Base-by-base conservation (phyloP, 1,139 yeast species). In the Nadsonia commutata region DNA sequence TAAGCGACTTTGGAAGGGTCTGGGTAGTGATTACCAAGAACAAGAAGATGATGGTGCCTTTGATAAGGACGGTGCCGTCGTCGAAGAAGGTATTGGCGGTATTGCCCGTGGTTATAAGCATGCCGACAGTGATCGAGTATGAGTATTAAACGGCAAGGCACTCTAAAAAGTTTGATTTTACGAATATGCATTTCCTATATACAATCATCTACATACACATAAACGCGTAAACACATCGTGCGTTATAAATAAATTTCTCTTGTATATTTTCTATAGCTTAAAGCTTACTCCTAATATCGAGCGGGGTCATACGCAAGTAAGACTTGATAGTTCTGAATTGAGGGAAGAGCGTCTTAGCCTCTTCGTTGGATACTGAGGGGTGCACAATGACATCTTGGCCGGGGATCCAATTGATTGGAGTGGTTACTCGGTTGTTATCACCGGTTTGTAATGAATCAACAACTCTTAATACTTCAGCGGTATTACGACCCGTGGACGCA, bases 381-480 rank as follows among this genome's bases (percentile, higher is more conserved):
- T 80, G 88, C 50, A 83, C 79, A 56, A 83, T 81, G 47, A 82
- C 93, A 64, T 83, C 94, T 54, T 82, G 82, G 54, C 94, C 94
- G 46, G 81, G 82, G 52, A 75, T 72, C 94, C 94, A 83, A 70
- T 83, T 81, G 58, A 83, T 77, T 49, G 94, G 94, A 43, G 93
- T 82, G 50, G 86, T 80, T 53, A 82, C 66, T 54, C 80, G 73
- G 66, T 78, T 60, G 59, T 70, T 71, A 63, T 82, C 93, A 54
- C 82, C 79, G 45, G 74, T 68, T 67, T 82, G 93, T 55, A 83
- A 71, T 41, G 90, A 79, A 63, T 83, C 94, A 50, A 82, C 68
- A 42, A 79, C 85, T 63, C 94, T 72, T 58, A 82, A 71, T 33
- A 82, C 82, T 65, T 82, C 94, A 49, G 93, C 90, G 40, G 93